Conservation (phyloP, 2,329 filamentous ascomycete species). For the Magnaporthiopsis rhizophila region DNA sequence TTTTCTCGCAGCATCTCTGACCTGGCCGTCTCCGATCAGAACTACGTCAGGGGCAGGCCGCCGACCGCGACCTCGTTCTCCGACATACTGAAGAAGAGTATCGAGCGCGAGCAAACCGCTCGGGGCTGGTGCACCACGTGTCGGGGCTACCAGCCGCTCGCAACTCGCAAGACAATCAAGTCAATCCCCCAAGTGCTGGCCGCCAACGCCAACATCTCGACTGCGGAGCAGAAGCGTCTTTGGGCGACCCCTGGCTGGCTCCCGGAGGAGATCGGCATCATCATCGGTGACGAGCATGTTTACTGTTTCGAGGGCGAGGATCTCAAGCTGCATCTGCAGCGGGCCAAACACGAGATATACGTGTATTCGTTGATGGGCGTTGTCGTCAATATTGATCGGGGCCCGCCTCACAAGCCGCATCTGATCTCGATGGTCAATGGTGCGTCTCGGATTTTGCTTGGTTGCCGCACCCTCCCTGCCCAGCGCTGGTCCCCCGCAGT, state of each 20-base stretch:
- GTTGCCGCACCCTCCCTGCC: background rate
- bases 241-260: conserved; percentile 91
- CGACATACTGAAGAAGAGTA: conserved; percentile 82
- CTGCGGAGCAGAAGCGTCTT: conserved; percentile 64
- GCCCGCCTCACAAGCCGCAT: conserved; percentile 79
- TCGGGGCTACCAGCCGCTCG: conserved; percentile 80
- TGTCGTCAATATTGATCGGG: conserved; percentile 82
- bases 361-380: conserved; percentile 90
- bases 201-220: conserved; percentile 67
- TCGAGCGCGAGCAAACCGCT: conserved; percentile 81
- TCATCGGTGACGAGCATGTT: conserved; percentile 77
- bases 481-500: background rate
- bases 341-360: conserved; percentile 70
- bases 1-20: background rate
- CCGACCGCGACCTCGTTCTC: conserved; percentile 53
- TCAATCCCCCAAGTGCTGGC: conserved; percentile 78
- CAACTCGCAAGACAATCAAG: conserved; percentile 76
- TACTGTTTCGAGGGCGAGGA: conserved; percentile 94
- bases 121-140: conserved; percentile 92
- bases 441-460: conserved; percentile 24
- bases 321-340: conserved; percentile 68
- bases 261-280: conserved; percentile 87
- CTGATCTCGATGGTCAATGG: conserved; percentile 88
- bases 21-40: background rate
- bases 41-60: background rate